Base-by-base conservation (phyloP, 2,329 filamentous ascomycete species). In the Diaporthe citriasiana region DNA sequence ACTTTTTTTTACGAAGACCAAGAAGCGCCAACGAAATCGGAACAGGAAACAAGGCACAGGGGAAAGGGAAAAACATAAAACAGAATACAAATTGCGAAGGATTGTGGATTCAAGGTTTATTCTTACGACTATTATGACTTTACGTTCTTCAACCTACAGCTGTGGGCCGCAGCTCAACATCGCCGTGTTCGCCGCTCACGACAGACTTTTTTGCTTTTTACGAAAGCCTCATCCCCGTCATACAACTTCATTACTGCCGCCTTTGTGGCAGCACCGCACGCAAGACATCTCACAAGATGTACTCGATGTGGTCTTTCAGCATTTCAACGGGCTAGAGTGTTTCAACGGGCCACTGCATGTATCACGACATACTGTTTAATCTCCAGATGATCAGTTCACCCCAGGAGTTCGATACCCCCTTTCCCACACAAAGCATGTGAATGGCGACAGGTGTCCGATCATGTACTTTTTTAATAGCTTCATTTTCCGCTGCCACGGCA, bases 51-150 rank as follows among this genome's bases (percentile, higher is more conserved):
- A 45, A n/a, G 33, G 33, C 40, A 19, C 10, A 78, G 79, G 22
- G 70, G 79, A 40, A 57, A 51, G 45, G 57, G 70, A 38, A 53
- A 45, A 63, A 47, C 17, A 63, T 40, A 7, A 33, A 76, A 76
- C n/a, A 51, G 3, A 51, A 25, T 0, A 25, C 25, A 79, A 77
- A 73, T 25, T 69, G 71, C 25, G 10, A 22, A n/a, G 22, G 33
- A 25, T 27, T 10, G 27, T 15, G 53, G 55, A 40, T 17, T n/a
- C 57, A 9, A 30, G 30, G 12, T 51, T 53, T 68, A 13, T 68
- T 68, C 30, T 63, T 50, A 74, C 65, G 74, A 74, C 57, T 47
- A 22, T 74, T 47, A 74, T 38, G 74, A 72, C 47, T 74, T 76
- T 27, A 76, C 70, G 74, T 72, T 72, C 69, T 55, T 66, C 53